phyloP scores from a whole-genome alignment of 768 basidiomycete genomes.

The Crucibulum laeve region DNA sequence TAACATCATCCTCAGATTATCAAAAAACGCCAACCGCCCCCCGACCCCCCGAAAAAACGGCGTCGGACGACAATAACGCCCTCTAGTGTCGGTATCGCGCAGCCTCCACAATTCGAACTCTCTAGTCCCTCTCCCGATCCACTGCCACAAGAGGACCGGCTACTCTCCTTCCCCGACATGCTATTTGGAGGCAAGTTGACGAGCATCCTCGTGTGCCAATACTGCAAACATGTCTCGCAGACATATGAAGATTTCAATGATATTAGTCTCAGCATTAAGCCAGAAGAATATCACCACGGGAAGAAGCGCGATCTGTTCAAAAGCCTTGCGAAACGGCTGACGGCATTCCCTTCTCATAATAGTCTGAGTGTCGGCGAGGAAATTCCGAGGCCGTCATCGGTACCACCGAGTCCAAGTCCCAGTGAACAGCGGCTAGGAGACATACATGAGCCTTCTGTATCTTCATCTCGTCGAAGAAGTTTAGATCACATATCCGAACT shows the following conservation, averaged over 20 bases:
- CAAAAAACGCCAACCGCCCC: slow-evolving; percentile 61
- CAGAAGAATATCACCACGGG: slow-evolving; percentile 67
- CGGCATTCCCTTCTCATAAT: slow-evolving; percentile 31
- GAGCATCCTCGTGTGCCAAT: slow-evolving; percentile 90
- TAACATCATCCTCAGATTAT: slow-evolving; percentile 51
- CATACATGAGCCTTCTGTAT: slow-evolving; percentile 29
- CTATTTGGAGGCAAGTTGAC: slow-evolving; percentile 88
- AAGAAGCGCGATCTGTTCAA: slow-evolving; percentile 77
- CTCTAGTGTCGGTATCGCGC: slow-evolving; percentile 8
- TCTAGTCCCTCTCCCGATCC: no score
- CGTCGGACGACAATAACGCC: slow-evolving; percentile 32
- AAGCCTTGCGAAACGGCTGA: slow-evolving; percentile 65
- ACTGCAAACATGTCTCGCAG: slow-evolving; percentile 90
- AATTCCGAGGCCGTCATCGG: slow-evolving; percentile 52
- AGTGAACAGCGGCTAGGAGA: slow-evolving; percentile 21
- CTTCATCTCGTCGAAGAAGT: slow-evolving; percentile 38
- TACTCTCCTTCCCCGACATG: slow-evolving; percentile 80
- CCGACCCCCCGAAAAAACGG: slow-evolving; percentile 30
- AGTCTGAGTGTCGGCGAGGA: slow-evolving; percentile 14
- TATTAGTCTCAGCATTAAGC: slow-evolving; percentile 84
- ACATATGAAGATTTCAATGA: slow-evolving; percentile 94
- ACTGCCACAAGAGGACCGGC: slow-evolving; percentile 41
- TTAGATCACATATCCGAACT: slow-evolving; percentile 24
- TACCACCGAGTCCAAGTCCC: slow-evolving; percentile 39
- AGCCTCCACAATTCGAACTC: slow-evolving; percentile 10